Evolutionary conservation across 2,329 filamentous ascomycete species (phyloP), one percentile per base, ranked within the genome.

Genomic region (Huntiella decipiens): DNA sequence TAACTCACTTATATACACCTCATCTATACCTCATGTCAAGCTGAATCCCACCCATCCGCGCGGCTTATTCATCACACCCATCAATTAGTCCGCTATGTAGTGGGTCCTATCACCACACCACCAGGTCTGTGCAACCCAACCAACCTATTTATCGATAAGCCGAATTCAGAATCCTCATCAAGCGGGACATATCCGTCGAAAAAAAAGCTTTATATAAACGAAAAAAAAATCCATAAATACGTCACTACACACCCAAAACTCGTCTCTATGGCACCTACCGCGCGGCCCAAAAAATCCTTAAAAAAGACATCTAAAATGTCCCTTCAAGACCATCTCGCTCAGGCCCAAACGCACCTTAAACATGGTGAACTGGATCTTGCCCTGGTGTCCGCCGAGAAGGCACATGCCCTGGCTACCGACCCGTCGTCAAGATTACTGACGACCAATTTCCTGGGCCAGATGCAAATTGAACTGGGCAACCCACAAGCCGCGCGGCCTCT

Each of bases 381-480:
- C 45, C 57, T 60, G 41, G 40, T 53, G 4, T 56, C 66, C 11
- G 69, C 67, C 4, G 55, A 60, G 31, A 54, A 60, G 19, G 68
- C 67, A 2, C 63, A 69, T 33, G 60, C 64, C 33, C 41, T 47
- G 5, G 54, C 57, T 7, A 65, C 66, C 3, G 63, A 60, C 35
- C 66, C 68, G 52, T 67, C 69, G 44, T 63, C 63, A 12, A 70
- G 72, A 39, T 66, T 84, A 12, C 69, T 77, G 8, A 80, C 82
- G 1, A 64, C 87, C 43, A 83, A 80, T 53, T 65, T 93, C 32
- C 70, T 91, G 16, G 87, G 82, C 46, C 82, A 92, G 55, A 84
- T 92, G 56, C 71, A 77, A 54, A 71, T 94, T 47, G 85, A 94
- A 57, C 63, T 83, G 3, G 87, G 91, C 51, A 83, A 95, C 38